Conservation (phyloP, 805 yeast genomes). For the Schizosaccharomyces japonicus region DNA sequence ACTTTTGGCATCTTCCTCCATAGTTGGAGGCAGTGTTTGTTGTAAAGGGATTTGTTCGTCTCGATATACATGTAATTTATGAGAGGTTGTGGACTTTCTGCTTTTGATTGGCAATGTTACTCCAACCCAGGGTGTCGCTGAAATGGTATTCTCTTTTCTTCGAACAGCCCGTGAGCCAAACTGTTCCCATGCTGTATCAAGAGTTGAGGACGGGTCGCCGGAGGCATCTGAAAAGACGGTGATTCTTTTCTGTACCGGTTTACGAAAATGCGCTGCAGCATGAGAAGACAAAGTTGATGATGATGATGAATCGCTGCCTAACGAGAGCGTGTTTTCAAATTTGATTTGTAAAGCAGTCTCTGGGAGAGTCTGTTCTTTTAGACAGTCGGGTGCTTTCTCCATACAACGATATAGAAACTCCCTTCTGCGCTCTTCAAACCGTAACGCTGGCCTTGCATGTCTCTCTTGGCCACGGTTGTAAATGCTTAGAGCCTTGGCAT, state of each 20-base stretch:
- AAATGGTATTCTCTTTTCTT: constrained; percentile 1
- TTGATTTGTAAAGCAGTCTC: neutral
- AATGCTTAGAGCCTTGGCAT: constrained; percentile 33
- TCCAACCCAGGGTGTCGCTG: constrained; percentile 5
- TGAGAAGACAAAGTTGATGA: no score
- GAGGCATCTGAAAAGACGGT: neutral
- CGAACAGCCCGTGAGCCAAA: neutral
- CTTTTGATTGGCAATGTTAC: neutral
- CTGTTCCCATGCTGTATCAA: neutral
- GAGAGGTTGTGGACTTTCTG: neutral
- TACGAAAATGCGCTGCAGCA: no score
- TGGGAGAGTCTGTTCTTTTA: neutral
- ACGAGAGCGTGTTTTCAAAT: no score
- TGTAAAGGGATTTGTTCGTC: no score
- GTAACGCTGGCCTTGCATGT: constrained; percentile 39
- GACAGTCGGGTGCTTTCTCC: neutral
- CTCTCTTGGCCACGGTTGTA: constrained; percentile 32
- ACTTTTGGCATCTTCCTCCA: no score
- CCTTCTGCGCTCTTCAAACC: constrained; percentile 22
- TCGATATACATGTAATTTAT: neutral
- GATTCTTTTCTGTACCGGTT: neutral
- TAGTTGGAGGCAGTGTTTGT: no score
- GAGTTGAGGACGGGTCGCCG: neutral
- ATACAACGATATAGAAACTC: constrained; percentile 18
- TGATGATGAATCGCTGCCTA: no score